Conservation (phyloP, 805 yeast species). For the Saturnispora serradocipensis region DNA sequence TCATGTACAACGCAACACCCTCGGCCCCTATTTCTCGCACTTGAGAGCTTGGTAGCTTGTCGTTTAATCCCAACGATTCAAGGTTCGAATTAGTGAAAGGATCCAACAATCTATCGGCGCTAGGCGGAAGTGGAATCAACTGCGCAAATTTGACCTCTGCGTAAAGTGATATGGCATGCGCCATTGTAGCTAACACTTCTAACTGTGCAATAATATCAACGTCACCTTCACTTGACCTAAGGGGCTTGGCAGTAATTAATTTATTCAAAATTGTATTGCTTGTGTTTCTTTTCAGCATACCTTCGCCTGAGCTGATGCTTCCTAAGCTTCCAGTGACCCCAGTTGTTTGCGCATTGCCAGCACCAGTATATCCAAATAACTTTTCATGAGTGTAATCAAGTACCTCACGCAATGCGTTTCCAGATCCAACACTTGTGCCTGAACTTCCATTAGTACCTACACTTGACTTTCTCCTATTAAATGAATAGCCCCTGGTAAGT, state of each 20-base stretch:
- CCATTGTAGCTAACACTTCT: conserved; percentile 77
- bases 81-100: conserved; percentile 24
- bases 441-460: conserved; percentile 40
- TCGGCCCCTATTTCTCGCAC: conserved; percentile 35
- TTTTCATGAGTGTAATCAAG: conserved; percentile 81
- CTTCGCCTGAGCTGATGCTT: neutral
- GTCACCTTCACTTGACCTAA: conserved; percentile 16
- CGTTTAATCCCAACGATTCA: conserved; percentile 7
- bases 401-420: conserved; percentile 84
- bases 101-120: conserved; percentile 1
- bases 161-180: conserved; percentile 78
- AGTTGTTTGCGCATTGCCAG: neutral
- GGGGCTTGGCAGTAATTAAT: conserved; percentile 5
- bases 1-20: conserved; percentile 77
- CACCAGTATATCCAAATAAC: conserved; percentile 48
- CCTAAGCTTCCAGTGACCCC: conserved; percentile 11
- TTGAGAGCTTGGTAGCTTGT: conserved; percentile 3
- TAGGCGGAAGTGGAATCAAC: conserved; percentile 63
- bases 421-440: conserved; percentile 46
- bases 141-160: conserved; percentile 90
- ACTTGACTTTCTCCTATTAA: conserved; percentile 45
- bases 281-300: neutral
- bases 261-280: conserved; percentile 5
- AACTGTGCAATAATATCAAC: conserved; percentile 37
- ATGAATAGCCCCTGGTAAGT: conserved; percentile 6